Evolutionary conservation across 208 protist species (phyloP).

Genomic region (Balamuthia mandrillaris): DNA sequence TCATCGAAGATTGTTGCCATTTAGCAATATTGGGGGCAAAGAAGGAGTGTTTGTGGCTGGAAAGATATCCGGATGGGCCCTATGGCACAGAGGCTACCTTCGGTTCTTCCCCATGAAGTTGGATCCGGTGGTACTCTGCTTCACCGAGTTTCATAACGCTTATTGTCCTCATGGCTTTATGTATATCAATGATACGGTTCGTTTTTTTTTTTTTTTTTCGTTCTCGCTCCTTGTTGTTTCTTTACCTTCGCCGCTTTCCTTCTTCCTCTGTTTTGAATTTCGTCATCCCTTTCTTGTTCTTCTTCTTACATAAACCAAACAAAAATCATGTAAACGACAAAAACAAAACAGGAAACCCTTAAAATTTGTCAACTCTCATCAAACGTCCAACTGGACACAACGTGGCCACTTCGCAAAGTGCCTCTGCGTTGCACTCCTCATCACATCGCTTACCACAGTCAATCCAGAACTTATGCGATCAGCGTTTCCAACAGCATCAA

Average conservation of each 20-base stretch:
- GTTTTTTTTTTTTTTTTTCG: background rate
- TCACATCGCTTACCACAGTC: constrained; percentile 17
- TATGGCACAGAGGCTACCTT: constrained; percentile 3
- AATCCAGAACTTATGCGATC: background rate
- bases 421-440: background rate
- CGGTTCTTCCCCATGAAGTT: constrained; percentile 28
- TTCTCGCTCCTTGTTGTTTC: too few relatives aligned
- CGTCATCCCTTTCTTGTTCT: too few relatives aligned
- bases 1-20: background rate
- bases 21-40: background rate
- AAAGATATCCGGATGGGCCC: background rate
- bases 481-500: background rate
- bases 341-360: constrained; percentile 9
- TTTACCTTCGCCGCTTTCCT: too few relatives aligned
- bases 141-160: constrained; percentile 33
- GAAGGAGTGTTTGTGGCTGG: constrained; percentile 17
- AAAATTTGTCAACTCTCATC: constrained; percentile 33
- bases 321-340: too few relatives aligned
- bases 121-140: background rate
- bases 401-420: background rate
- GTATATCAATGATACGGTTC: constrained; percentile 12
- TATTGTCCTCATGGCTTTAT: constrained; percentile 29
- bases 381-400: background rate
- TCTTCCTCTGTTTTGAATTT: too few relatives aligned
- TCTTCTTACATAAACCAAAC: too few relatives aligned